Evolutionary conservation across 2,329 filamentous ascomycete species (phyloP).

Genomic region (Aspergillus neoniger): DNA sequence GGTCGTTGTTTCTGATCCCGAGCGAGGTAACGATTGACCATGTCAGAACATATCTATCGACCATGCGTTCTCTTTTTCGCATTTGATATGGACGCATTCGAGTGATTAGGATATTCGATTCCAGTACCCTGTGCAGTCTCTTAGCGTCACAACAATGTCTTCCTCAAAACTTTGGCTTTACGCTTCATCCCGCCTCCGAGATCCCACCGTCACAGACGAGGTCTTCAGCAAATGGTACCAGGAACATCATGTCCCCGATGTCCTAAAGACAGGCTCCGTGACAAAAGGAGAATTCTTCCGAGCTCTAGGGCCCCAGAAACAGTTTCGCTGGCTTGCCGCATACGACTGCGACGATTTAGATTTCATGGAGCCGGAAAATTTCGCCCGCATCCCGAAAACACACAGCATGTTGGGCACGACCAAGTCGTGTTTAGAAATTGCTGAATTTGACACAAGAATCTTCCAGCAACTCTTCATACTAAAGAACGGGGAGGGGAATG

Average conservation of each 20-base stretch:
- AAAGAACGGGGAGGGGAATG: neutral
- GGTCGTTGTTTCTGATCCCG: too few relatives aligned
- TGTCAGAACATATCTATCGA: too few relatives aligned
- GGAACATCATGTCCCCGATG: neutral
- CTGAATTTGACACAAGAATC: neutral
- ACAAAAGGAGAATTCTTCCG: neutral
- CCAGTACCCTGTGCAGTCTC: too few relatives aligned
- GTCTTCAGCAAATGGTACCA: neutral
- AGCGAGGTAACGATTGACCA: too few relatives aligned
- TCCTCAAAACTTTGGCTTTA: neutral
- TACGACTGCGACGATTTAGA: neutral
- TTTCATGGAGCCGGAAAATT: neutral
- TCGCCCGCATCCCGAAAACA: neutral
- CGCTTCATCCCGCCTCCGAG: neutral
- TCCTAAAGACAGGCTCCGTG: neutral
- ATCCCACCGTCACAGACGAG: neutral
- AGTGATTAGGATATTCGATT: too few relatives aligned
- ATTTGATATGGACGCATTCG: too few relatives aligned
- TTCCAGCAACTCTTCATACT: neutral
- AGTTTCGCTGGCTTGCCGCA: neutral
- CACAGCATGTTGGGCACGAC: neutral
- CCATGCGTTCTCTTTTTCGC: too few relatives aligned
- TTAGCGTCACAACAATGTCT: neutral
- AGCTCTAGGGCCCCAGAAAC: neutral
- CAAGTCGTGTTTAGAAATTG: neutral